Conservation (phyloP, 2,329 filamentous ascomycete genomes). For the Bipolaris zeicola region DNA sequence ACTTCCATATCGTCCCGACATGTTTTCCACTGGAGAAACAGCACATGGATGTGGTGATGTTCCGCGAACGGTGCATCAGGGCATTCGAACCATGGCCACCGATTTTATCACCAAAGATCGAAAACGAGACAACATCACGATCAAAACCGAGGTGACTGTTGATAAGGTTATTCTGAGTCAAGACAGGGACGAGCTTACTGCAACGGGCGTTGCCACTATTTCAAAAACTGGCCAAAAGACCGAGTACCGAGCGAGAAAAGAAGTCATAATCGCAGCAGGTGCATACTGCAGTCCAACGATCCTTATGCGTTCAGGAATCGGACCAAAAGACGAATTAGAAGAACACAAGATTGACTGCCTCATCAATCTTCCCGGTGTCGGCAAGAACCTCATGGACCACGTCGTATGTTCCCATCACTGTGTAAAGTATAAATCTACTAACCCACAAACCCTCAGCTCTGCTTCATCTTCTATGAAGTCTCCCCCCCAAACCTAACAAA, state of each 20-base stretch:
- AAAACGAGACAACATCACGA: conserved; percentile 44
- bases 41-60: conserved; percentile 42
- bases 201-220: conserved; percentile 54
- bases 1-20: conserved; percentile 61
- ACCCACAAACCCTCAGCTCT: conserved; percentile 34
- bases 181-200: conserved; percentile 47
- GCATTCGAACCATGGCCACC: conserved; percentile 36
- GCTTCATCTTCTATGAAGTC: conserved; percentile 66
- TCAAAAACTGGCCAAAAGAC: conserved; percentile 49
- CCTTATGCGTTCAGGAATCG: conserved; percentile 62
- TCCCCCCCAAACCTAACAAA: conserved; percentile 60
- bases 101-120: conserved; percentile 52
- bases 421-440: conserved; percentile 43
- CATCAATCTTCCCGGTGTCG: conserved; percentile 65
- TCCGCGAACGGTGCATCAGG: conserved; percentile 39
- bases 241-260: conserved; percentile 43
- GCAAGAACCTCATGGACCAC: conserved; percentile 68
- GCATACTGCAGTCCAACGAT: conserved; percentile 47
- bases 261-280: conserved; percentile 43
- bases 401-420: conserved; percentile 53
- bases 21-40: conserved; percentile 59
- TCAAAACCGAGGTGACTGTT: conserved; percentile 39
- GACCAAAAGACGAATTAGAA: conserved; percentile 59
- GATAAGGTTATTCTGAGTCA: conserved; percentile 56
- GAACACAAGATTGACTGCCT: conserved; percentile 59